Percentiles rank a stretch among this genome's conserved stretches.
Conservation (phyloP, 1,139 yeast species). For the Zygotorulaspora mrakii region DNA sequence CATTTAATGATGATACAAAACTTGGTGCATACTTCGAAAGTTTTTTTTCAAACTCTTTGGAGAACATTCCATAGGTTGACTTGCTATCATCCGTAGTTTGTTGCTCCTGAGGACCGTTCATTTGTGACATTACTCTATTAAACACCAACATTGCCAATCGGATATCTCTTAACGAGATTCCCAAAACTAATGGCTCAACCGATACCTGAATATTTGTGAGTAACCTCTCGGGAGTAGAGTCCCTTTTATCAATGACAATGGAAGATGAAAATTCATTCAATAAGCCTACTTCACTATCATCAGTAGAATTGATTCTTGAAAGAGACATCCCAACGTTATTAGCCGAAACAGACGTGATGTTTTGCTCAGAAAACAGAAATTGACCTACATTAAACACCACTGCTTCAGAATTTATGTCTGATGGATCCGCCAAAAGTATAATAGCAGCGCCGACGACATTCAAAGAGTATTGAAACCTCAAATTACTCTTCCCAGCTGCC, state of each 20-base stretch:
- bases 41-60: constrained; percentile 59
- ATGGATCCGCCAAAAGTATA: constrained; percentile 76
- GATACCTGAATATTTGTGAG: constrained; percentile 66
- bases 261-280: constrained; percentile 87
- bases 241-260: constrained; percentile 67
- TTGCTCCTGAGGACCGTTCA: constrained; percentile 24
- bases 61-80: constrained; percentile 43
- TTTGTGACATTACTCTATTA: constrained; percentile 62
- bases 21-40: constrained; percentile 67
- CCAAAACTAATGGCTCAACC: constrained; percentile 73
- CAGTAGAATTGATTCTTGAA: constrained; percentile 66
- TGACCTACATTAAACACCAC: constrained; percentile 87
- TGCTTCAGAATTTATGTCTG: constrained; percentile 70
- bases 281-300: constrained; percentile 60
- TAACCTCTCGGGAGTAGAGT: constrained; percentile 53
- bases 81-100: constrained; percentile 31
- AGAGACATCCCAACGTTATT: constrained; percentile 84
- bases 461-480: constrained; percentile 52
- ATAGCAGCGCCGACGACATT: constrained; percentile 78
- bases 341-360: constrained; percentile 59
- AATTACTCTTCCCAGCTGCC: not conserved
- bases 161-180: constrained; percentile 85
- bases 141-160: constrained; percentile 71
- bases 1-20: constrained; percentile 45
- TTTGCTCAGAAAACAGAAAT: constrained; percentile 65